phyloP scores from a whole-genome alignment of 2,329 filamentous ascomycete genomes.

The Neonectria ditissima region DNA sequence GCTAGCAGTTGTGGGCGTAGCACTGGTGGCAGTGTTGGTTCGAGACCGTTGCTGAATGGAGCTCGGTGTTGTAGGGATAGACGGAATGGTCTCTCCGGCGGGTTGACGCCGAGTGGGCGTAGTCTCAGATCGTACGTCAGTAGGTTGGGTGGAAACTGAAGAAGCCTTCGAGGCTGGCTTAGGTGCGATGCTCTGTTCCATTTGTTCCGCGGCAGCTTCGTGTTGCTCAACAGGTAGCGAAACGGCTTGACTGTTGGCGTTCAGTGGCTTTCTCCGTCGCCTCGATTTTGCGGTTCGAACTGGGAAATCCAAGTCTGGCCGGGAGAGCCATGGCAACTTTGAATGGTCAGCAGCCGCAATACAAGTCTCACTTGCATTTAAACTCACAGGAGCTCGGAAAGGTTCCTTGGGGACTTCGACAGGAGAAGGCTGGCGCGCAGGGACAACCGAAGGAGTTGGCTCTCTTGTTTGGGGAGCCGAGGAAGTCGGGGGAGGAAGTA shows the following conservation, averaged over 20 bases:
- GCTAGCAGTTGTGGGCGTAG: slow-evolving; percentile 44
- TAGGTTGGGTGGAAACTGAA: slow-evolving; percentile 29
- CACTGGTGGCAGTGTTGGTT: slow-evolving; percentile 41
- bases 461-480: slow-evolving; percentile 57
- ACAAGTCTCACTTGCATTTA: neutral
- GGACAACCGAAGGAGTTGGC: slow-evolving; percentile 42
- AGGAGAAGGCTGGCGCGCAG: slow-evolving; percentile 42
- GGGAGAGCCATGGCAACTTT: slow-evolving; percentile 70
- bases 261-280: slow-evolving; percentile 57
- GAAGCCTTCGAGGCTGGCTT: slow-evolving; percentile 33
- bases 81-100: slow-evolving; percentile 49
- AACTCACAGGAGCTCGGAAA: slow-evolving; percentile 64
- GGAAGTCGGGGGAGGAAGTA: slow-evolving; percentile 59
- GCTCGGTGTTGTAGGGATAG: slow-evolving; percentile 52
- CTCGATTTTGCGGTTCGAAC: slow-evolving; percentile 51
- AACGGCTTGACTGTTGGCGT: slow-evolving; percentile 53
- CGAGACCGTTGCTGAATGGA: slow-evolving; percentile 39
- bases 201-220: slow-evolving; percentile 47
- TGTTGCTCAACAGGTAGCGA: slow-evolving; percentile 57
- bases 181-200: slow-evolving; percentile 32
- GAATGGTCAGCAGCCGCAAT: slow-evolving; percentile 13
- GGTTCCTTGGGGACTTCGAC: slow-evolving; percentile 44
- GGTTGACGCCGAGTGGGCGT: slow-evolving; percentile 40
- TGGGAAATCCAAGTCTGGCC: slow-evolving; percentile 65
- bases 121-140: slow-evolving; percentile 34